Conservation (phyloP, 2,329 filamentous ascomycete species). For the Cercospora sesami region DNA sequence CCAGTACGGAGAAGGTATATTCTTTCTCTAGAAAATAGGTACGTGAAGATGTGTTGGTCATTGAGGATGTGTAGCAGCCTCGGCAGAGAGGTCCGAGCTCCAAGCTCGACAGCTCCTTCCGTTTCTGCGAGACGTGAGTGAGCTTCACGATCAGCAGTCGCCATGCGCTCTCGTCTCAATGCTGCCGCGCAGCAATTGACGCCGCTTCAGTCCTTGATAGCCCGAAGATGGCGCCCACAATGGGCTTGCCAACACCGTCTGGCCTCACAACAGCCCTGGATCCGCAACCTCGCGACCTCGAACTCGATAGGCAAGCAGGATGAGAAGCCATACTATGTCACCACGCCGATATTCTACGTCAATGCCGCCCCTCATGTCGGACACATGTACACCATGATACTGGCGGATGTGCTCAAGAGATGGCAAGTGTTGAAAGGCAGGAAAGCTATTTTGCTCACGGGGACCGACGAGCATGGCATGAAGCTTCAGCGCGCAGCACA, state of each 20-base stretch:
- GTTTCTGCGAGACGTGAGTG: slow-evolving; percentile 3
- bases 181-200: slow-evolving; percentile 26
- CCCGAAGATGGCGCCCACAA: slow-evolving; percentile 40
- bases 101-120: slow-evolving; percentile 14
- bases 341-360: slow-evolving; percentile 98
- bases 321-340: slow-evolving; percentile 86
- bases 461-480: slow-evolving; percentile 96
- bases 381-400: slow-evolving; percentile 89
- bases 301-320: slow-evolving; percentile 19
- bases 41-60: neutral
- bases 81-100: slow-evolving; percentile 5
- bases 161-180: slow-evolving; percentile 15
- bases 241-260: slow-evolving; percentile 36
- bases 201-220: slow-evolving; percentile 38
- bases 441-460: slow-evolving; percentile 75
- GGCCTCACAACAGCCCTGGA: slow-evolving; percentile 20
- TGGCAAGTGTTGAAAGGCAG: slow-evolving; percentile 78
- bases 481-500: slow-evolving; percentile 89
- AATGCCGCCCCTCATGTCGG: slow-evolving; percentile 95
- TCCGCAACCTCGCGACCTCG: slow-evolving; percentile 22
- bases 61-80: neutral
- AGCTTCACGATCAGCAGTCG: slow-evolving; percentile 1
- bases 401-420: slow-evolving; percentile 87
- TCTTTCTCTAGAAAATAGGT: too few species aligned
- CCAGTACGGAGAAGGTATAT: neutral